Evolutionary conservation across 2,329 filamentous ascomycete species (phyloP).

Genomic region (Calonectria honghensis): DNA sequence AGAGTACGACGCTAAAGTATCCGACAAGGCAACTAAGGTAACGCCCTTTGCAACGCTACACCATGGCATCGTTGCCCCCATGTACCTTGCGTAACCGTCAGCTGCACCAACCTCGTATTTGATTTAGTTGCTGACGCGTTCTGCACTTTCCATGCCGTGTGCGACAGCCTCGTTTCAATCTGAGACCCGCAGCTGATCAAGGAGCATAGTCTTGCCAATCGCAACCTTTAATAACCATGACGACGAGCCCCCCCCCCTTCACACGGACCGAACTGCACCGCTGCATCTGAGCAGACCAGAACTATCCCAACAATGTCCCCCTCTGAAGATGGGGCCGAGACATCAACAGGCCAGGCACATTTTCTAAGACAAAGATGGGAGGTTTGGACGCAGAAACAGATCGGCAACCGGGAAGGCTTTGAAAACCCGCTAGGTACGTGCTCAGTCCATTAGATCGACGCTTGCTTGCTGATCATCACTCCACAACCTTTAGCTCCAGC

Average conservation of each 20-base stretch:
- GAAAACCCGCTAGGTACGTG: slow-evolving; percentile 6
- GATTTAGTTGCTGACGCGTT: slow-evolving; percentile 4
- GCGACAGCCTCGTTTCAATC: background rate
- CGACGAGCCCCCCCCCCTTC: slow-evolving; percentile 1
- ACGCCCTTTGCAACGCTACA: background rate
- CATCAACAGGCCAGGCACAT: background rate
- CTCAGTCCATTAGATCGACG: background rate
- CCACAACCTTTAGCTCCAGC: background rate
- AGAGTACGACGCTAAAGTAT: background rate
- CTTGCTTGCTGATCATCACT: background rate
- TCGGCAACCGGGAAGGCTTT: slow-evolving; percentile 1
- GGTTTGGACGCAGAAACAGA: background rate
- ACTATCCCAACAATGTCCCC: background rate
- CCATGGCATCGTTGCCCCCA: no score
- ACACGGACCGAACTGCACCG: background rate
- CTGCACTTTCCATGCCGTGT: slow-evolving; percentile 4
- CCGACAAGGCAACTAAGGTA: background rate
- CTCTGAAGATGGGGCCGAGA: background rate
- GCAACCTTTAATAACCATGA: slow-evolving; percentile 15
- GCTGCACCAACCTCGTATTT: background rate
- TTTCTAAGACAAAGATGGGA: background rate
- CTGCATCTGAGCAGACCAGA: no score
- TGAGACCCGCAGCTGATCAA: background rate
- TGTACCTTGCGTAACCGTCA: background rate
- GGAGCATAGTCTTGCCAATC: slow-evolving; percentile 1